Conservation (phyloP, 768 basidiomycete genomes). For the Pisolithus microcarpus region DNA sequence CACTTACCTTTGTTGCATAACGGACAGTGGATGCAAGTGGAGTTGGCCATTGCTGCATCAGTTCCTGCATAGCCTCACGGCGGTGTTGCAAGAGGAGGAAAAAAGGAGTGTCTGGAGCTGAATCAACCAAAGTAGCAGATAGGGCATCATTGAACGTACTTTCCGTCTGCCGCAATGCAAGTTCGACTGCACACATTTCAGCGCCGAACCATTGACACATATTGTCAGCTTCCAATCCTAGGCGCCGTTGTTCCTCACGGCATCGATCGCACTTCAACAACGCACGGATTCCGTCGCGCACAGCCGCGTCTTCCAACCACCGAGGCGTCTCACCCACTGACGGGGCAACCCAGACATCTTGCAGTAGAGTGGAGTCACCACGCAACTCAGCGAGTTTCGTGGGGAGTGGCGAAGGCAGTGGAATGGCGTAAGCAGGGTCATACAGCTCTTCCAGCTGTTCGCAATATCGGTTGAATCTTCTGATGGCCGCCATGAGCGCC, state of each 20-base stretch:
- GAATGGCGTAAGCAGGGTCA: conserved; percentile 19
- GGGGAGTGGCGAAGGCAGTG: conserved; percentile 27
- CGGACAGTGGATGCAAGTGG: no score
- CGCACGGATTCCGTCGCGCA: conserved; percentile 26
- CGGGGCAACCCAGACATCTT: conserved; percentile 31
- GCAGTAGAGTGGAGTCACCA: conserved; percentile 21
- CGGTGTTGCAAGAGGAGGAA: no score
- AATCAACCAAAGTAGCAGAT: no score
- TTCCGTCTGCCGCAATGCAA: no score
- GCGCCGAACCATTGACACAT: conserved; percentile 29
- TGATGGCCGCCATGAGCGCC: conserved; percentile 2
- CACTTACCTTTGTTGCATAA: no score
- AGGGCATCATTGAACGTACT: no score
- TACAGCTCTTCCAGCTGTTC: no score
- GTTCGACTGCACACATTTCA: conserved; percentile 20
- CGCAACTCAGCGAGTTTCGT: conserved; percentile 18
- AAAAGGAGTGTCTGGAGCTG: no score
- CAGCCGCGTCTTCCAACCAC: conserved; percentile 29
- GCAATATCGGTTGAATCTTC: no score
- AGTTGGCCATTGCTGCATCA: no score
- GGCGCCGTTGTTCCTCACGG: conserved; percentile 21
- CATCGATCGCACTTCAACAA: conserved; percentile 25
- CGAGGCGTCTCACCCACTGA: conserved; percentile 8
- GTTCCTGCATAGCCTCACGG: no score
- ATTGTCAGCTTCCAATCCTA: conserved; percentile 27